Evolutionary conservation across 139 green algal genomes (phyloP), one percentile per base, ranked within the genome.

Genomic region (Chlorella sp.): DNA sequence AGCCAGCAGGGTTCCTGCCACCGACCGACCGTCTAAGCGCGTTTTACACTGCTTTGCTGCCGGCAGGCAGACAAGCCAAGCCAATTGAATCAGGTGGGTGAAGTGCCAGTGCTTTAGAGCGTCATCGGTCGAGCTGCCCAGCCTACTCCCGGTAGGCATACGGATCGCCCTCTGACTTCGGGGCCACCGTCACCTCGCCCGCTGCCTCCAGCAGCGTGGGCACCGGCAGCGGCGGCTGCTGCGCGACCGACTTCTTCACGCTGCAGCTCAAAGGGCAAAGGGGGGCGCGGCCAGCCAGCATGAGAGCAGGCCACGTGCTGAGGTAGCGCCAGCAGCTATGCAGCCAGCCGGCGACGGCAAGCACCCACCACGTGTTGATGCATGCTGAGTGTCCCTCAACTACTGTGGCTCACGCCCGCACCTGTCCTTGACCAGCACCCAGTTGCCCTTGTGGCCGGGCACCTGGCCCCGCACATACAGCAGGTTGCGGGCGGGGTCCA

Each of bases 401-500:
- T 20, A 11, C n/a, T n/a, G n/a, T n/a, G n/a, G n/a, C n/a, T n/a
- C n/a, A n/a, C 11, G 2, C 51, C 13, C 51, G 51, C 51, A 60
- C 51, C 51, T 93, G 87, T 99, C 96, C 9, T 87, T 88, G 26
- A 99, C 80, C 24, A 87, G 73, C 46, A 99, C 92, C 81, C 93
- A 96, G 72, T 92, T 94, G 36, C 96, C 96, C 38, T 88, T 89
- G 60, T 96, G 94, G 0, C 96, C 96, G 0, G 96, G 96, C 30
- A 99, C 94, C 86, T 98, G 94, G 0, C 97, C 97, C n/a, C 85
- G 85, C 4, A 99, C 92, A 86, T 96, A 99, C 44, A 99, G 43
- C 72, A 99, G 91, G 88, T 98, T 98, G 44, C 96, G 90, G 0
- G 77, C 75, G 0, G 97, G 88, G 87, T 99, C 97, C n/a, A 99